phyloP scores from a whole-genome alignment of 176 grass and related monocot genomes.

The Carex parvula region DNA sequence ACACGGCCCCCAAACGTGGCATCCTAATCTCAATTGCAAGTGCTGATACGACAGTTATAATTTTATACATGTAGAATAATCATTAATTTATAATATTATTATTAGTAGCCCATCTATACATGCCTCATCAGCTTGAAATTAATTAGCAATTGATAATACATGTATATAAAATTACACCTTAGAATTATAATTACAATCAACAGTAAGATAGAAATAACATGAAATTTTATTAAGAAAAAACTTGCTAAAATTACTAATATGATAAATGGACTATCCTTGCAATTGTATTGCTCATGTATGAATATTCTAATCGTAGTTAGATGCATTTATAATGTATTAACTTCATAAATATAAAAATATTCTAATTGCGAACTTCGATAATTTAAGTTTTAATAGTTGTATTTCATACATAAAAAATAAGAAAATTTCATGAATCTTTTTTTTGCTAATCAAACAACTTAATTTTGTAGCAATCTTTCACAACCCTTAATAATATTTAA shows the following conservation, averaged over 20 bases:
- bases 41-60: not conserved
- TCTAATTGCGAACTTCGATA: not conserved
- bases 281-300: not conserved
- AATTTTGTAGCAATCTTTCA: no score
- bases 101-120: not conserved
- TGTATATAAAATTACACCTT: not conserved
- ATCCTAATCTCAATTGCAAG: no score
- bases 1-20: not conserved
- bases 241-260: not conserved
- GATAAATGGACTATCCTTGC: not conserved
- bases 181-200: not conserved
- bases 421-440: not conserved
- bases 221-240: not conserved
- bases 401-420: not conserved
- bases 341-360: not conserved
- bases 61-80: not conserved
- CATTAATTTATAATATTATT: not conserved
- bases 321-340: not conserved
- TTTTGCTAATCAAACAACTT: not conserved
- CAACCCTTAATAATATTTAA: not conserved
- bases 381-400: not conserved
- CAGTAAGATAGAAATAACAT: not conserved
- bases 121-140: not conserved
- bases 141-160: no score
- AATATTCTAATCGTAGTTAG: not conserved